Conservation (phyloP, 352 stramenopile species). For the Pythium dissotocum region DNA sequence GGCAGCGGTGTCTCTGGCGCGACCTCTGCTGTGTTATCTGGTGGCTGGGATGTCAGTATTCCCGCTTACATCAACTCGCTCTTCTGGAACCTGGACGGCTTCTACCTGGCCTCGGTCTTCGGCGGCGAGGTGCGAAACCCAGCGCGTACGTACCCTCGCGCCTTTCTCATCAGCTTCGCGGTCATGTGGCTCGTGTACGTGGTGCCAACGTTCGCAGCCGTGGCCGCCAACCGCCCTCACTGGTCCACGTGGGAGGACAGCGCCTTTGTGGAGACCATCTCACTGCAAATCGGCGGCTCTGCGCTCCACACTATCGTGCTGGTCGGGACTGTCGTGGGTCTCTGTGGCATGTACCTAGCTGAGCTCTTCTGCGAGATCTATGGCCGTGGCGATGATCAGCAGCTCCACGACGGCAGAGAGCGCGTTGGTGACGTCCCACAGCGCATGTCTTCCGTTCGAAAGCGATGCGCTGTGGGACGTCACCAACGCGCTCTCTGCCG, state of each 20-base stretch:
- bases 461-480: slow-evolving; percentile 57
- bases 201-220: slow-evolving; percentile 82
- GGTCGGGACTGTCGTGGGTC: slow-evolving; percentile 63
- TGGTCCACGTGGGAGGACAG: slow-evolving; percentile 74
- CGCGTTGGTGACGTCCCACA: slow-evolving; percentile 78
- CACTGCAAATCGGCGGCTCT: slow-evolving; percentile 61
- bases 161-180: slow-evolving; percentile 73
- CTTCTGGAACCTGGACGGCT: slow-evolving; percentile 94
- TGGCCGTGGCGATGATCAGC: slow-evolving; percentile 79
- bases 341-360: slow-evolving; percentile 82
- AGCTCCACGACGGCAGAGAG: slow-evolving; percentile 74
- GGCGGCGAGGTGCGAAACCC: slow-evolving; percentile 84
- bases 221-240: slow-evolving; percentile 54
- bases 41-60: slow-evolving; percentile 35
- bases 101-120: slow-evolving; percentile 85
- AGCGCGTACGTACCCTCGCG: slow-evolving; percentile 67
- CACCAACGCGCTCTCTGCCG: slow-evolving; percentile 83
- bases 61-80: slow-evolving; percentile 77
- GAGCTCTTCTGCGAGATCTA: slow-evolving; percentile 88
- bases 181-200: slow-evolving; percentile 72
- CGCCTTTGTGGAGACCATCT: slow-evolving; percentile 63
- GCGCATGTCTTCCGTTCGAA: slow-evolving; percentile 27
- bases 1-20: background rate
- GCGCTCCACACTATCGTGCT: slow-evolving; percentile 80
- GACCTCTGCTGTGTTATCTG: slow-evolving; percentile 48